Evolutionary conservation across 345 rosid genomes (phyloP), one percentile per base, ranked within the genome.

Genomic region (Moricandia arvensis): DNA sequence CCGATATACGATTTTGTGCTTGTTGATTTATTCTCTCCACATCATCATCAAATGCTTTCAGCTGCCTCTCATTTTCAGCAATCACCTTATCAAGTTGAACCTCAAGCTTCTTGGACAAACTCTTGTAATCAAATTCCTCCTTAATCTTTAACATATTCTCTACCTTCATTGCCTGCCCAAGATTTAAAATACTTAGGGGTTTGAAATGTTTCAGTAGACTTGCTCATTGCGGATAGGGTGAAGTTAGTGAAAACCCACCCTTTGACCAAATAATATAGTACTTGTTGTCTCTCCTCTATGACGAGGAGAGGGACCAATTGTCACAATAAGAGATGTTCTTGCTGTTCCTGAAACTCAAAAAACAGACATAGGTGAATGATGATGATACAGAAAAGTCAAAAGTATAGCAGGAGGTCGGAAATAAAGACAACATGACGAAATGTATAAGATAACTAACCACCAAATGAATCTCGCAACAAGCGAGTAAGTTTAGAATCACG

Each of bases 71-170:
- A 77, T 91, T 87, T 83, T 96, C 99, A 12, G 88, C 94, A 76
- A 89, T 88, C 37, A 96, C 87, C 85, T 90, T 96, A 77, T 96
- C 97, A 74, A 93, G 72, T 75, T 96, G 99, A 69, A 86, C 77
- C 77, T 96, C 99, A 38, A 96, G 90, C 86, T 79, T 88, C 82
- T 97, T 88, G 47, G 99, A 85, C 82, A 93, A 87, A 82, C 99
- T 93, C 86, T 89, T 96, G 80, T 91, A 96, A 83, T 96, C 99
- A 86, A 91, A 96, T 82, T 96, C 98, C 79, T 93, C 99, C 86
- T 96, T 95, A 73, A 95, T 85, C 89, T 87, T 93, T 84, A 96
- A 80, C 99, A 96, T 93, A 84, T 93, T 96, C 83, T 96, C 97
- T 78, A 96, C 97, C 90, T 93, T 96, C 99, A 96, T 96, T 70